Evolutionary conservation across 169 alveolate genomes (phyloP).

Genomic region (Prorocentrum cordatum): DNA sequence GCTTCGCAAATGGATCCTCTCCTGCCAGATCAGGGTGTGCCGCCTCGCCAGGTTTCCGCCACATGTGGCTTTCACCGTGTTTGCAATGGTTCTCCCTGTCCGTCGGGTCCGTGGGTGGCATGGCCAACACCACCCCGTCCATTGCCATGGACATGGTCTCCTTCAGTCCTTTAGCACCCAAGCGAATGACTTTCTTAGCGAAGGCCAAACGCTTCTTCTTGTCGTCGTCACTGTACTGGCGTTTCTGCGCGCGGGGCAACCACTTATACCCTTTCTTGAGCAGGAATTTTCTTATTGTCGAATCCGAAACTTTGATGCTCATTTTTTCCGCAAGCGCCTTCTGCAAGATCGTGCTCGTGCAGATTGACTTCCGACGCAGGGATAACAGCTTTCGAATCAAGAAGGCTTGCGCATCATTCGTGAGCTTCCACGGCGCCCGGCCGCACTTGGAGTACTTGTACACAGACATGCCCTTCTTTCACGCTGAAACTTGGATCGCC

Average conservation of each 20-base stretch:
- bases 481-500: not conserved
- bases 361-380: not conserved
- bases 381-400: not conserved
- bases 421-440: not conserved
- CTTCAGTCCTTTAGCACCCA: not conserved
- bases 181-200: not conserved
- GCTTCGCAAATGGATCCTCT: not conserved
- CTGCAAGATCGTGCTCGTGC: not conserved
- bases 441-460: not conserved
- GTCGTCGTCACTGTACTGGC: not conserved
- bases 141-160: not conserved
- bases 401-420: not conserved
- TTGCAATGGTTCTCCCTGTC: not conserved
- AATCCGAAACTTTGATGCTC: not conserved
- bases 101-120: not conserved
- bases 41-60: not conserved
- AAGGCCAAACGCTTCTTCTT: not conserved
- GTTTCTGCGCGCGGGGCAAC: slow-evolving; percentile 9
- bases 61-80: not conserved
- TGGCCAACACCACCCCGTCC: not conserved
- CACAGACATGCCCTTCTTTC: not conserved
- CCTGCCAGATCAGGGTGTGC: not conserved
- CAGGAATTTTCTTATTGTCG: not conserved
- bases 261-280: not conserved
- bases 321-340: not conserved